Percentiles rank a stretch among this genome's conserved stretches.
Evolutionary conservation across 371 early-diverging fungal genomes (phyloP).

Genomic region (Saksenaea oblongispora): DNA sequence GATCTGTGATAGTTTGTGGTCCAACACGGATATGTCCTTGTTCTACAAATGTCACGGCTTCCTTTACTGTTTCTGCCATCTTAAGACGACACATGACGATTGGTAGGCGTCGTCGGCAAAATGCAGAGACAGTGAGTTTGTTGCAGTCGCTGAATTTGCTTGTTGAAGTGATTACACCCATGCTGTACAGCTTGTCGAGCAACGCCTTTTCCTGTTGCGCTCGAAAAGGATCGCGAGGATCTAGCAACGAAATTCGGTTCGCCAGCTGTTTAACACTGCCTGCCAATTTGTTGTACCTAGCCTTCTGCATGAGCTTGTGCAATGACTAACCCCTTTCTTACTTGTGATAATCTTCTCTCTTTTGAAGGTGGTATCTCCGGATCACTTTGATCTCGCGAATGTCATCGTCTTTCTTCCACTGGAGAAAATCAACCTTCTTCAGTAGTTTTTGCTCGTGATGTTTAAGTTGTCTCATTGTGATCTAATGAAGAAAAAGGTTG

Average conservation of each 20-base stretch:
- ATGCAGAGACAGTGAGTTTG: slow-evolving; percentile 89
- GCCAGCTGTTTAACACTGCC: slow-evolving; percentile 89
- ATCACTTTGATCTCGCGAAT: slow-evolving; percentile 91
- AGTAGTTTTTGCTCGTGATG: slow-evolving; percentile 98
- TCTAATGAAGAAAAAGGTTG: neutral
- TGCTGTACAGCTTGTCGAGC: slow-evolving; percentile 87
- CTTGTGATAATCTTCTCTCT: slow-evolving; percentile 96
- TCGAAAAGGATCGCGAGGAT: slow-evolving; percentile 90
- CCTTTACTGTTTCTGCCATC: slow-evolving; percentile 96
- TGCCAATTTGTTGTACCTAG: slow-evolving; percentile 89
- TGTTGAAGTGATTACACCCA: slow-evolving; percentile 88
- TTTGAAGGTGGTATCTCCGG: slow-evolving; percentile 88
- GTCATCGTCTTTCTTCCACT: slow-evolving; percentile 95
- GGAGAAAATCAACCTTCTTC: slow-evolving; percentile 97
- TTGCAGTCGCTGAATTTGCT: slow-evolving; percentile 88
- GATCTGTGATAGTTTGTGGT: slow-evolving; percentile 88
- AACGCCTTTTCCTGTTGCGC: slow-evolving; percentile 77
- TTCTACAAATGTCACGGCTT: slow-evolving; percentile 94
- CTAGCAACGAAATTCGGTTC: slow-evolving; percentile 86
- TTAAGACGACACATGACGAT: slow-evolving; percentile 94
- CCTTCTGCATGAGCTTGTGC: neutral
- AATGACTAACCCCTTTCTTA: slow-evolving; percentile 34
- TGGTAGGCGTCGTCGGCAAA: slow-evolving; percentile 94
- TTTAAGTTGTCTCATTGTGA: slow-evolving; percentile 77
- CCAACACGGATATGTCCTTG: slow-evolving; percentile 99